Conservation (phyloP, 768 basidiomycete genomes). For the Coprinopsis cinerea region DNA sequence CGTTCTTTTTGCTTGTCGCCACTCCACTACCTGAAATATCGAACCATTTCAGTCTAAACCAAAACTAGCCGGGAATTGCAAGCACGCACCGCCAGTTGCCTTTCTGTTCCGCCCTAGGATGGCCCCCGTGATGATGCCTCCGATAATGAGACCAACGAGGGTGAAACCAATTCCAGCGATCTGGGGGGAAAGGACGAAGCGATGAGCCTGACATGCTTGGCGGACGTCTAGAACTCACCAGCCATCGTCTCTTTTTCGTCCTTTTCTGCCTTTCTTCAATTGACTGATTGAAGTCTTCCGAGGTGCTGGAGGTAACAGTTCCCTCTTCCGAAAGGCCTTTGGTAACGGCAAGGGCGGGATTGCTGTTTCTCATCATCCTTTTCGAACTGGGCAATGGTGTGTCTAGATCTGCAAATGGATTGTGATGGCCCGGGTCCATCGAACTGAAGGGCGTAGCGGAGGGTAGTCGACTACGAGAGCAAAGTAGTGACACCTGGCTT, state of each 20-base stretch:
- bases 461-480: neutral
- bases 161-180: conserved; percentile 39
- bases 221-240: conserved; percentile 14
- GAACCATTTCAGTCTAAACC: neutral
- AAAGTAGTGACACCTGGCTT: neutral
- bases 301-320: neutral
- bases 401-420: neutral
- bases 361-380: neutral
- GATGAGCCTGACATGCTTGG: neutral
- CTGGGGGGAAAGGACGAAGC: conserved; percentile 24
- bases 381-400: neutral
- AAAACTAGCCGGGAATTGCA: conserved; percentile 4
- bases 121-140: conserved; percentile 49
- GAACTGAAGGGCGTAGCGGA: neutral
- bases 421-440: neutral
- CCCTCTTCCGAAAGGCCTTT: neutral
- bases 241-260: conserved; percentile 21
- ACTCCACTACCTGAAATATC: neutral
- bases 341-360: neutral
- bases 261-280: neutral
- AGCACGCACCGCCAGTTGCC: conserved; percentile 18
- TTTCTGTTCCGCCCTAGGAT: conserved; percentile 43
- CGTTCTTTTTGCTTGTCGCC: neutral
- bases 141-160: conserved; percentile 35
- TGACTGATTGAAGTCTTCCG: neutral